These are phyloP conservation scores for Boletus bicolor DNA, from an alignment of 768 basidiomycete species.

Conservation along the genomic window DNA sequence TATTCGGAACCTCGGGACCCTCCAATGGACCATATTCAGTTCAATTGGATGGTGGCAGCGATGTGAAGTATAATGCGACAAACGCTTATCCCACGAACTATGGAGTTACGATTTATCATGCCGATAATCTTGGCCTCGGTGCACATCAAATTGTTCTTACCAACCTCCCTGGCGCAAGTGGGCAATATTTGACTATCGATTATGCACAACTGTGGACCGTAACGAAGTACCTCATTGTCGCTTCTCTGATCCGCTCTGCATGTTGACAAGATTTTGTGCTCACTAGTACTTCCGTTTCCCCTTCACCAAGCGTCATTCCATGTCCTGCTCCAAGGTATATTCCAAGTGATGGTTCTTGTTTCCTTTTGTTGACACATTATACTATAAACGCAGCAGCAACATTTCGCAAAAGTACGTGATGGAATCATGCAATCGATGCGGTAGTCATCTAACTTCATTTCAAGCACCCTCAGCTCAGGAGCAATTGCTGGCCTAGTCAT, in stretches of 20 bases:
- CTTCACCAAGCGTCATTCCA: not conserved
- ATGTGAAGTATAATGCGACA: slow-evolving; percentile 15
- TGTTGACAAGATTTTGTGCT: not conserved
- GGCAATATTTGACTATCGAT: slow-evolving; percentile 30
- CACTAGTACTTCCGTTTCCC: not conserved
- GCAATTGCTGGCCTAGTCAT: slow-evolving; percentile 24
- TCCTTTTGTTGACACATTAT: not conserved
- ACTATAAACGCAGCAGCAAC: not conserved
- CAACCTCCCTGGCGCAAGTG: slow-evolving; percentile 27
- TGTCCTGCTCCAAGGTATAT: slow-evolving; percentile 6
- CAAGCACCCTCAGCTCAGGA: slow-evolving; percentile 21
- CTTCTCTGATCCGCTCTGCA: not conserved
- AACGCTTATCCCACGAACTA: slow-evolving; percentile 19
- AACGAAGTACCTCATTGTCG: slow-evolving; percentile 13
- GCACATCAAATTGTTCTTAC: slow-evolving; percentile 33
- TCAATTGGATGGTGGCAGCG: slow-evolving; percentile 32
- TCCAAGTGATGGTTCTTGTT: not conserved
- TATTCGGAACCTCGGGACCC: slow-evolving; percentile 43
- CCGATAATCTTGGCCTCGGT: slow-evolving; percentile 39
- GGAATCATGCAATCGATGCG: not conserved
- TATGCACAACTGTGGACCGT: slow-evolving; percentile 28
- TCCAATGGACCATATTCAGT: slow-evolving; percentile 34
- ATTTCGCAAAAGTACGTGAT: slow-evolving; percentile 15
- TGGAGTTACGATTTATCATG: slow-evolving; percentile 32
- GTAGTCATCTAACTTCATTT: not conserved